These are phyloP conservation scores for Plenodomus biglobosus DNA, from an alignment of 2,329 filamentous ascomycete genomes.

Conservation along the genomic window DNA sequence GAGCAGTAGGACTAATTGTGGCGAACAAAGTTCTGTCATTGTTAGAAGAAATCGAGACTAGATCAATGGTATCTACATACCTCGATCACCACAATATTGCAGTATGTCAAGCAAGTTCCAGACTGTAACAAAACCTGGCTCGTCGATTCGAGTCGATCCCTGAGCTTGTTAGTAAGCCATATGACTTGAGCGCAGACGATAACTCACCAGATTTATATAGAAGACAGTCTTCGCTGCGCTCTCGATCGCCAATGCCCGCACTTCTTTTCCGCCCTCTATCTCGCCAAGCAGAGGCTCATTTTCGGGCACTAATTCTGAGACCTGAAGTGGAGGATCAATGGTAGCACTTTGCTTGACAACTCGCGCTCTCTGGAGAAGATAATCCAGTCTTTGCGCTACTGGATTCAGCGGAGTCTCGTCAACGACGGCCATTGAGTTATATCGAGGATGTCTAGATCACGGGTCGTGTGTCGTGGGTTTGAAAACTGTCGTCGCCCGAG, in stretches of 20 bases:
- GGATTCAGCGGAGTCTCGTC: slow-evolving; percentile 27
- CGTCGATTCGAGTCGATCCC: slow-evolving; percentile 74
- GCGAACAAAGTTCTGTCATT: slow-evolving; percentile 62
- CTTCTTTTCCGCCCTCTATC: slow-evolving; percentile 50
- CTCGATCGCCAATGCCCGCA: slow-evolving; percentile 70
- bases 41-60: slow-evolving; percentile 5
- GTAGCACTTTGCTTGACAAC: slow-evolving; percentile 44
- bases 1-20: slow-evolving; percentile 82
- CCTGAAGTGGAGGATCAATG: slow-evolving; percentile 50
- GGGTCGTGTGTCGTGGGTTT: neutral
- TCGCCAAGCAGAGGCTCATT: slow-evolving; percentile 31
- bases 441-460: slow-evolving; percentile 3
- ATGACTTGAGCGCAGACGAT: neutral
- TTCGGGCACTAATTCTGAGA: slow-evolving; percentile 42
- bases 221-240: slow-evolving; percentile 81
- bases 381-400: slow-evolving; percentile 40
- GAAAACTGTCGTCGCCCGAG: neutral
- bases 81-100: slow-evolving; percentile 82
- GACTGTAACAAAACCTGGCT: slow-evolving; percentile 75
- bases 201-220: slow-evolving; percentile 72
- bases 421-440: slow-evolving; percentile 29
- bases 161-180: slow-evolving; percentile 41
- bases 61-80: slow-evolving; percentile 52
- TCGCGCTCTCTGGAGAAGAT: slow-evolving; percentile 47
- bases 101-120: slow-evolving; percentile 95